A percentile compares a stretch with the other conserved stretches of the same genome.
These are phyloP conservation scores for Diospyros kaki DNA, from an alignment of 148 eudicot genomes.

Conservation along the genomic window DNA sequence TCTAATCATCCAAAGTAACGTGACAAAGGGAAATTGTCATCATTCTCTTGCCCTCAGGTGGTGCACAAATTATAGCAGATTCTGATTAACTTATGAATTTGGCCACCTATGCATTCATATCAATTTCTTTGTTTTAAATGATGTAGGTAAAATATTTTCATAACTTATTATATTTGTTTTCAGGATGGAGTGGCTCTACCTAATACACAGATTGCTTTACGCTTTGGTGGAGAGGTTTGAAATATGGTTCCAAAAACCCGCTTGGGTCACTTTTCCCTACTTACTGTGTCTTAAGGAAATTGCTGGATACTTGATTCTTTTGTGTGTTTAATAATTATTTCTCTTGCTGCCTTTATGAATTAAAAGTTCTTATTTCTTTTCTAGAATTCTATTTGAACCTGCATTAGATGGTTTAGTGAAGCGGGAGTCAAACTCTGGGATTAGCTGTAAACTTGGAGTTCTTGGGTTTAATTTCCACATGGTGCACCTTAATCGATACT, in stretches of 20 bases:
- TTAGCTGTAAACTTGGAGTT: no score
- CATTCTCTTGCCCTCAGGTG: constrained; percentile 1
- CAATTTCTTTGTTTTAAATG: background rate
- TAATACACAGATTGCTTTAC: constrained; percentile 65
- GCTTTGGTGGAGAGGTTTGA: constrained; percentile 93
- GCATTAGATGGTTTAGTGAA: no score
- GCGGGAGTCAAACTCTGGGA: no score
- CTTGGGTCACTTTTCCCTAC: background rate
- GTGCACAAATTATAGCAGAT: background rate
- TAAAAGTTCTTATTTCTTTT: no score
- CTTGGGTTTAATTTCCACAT: no score
- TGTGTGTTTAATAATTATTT: background rate
- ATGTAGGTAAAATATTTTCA: background rate
- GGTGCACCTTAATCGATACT: no score
- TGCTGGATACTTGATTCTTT: background rate
- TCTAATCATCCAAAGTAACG: background rate
- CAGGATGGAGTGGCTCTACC: constrained; percentile 97
- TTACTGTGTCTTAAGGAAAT: background rate
- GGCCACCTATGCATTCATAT: background rate
- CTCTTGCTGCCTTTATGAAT: background rate
- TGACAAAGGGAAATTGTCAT: background rate
- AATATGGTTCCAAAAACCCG: constrained; percentile 14
- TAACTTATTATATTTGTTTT: constrained; percentile 13
- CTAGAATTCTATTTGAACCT: no score
- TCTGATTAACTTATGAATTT: background rate